A percentile compares a stretch with the other conserved stretches of the same genome.
These are phyloP conservation scores for Cercospora nicotianae DNA, from an alignment of 2,329 filamentous ascomycete species.

Conservation along the genomic window DNA sequence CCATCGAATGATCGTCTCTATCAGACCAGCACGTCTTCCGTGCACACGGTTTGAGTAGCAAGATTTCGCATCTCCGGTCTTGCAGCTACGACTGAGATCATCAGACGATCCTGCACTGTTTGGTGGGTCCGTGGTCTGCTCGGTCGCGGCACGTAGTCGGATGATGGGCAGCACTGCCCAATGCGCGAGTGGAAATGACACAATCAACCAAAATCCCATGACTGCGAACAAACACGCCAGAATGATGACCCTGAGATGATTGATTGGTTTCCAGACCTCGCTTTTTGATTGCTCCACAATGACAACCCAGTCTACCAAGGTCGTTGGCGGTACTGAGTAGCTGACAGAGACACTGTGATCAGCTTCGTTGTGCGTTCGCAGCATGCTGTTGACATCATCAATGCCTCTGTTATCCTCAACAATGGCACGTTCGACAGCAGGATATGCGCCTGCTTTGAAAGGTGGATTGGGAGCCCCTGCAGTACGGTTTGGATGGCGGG, in stretches of 20 bases:
- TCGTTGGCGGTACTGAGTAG: slow-evolving; percentile 68
- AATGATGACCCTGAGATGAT: slow-evolving; percentile 75
- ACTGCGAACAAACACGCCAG: slow-evolving; percentile 84
- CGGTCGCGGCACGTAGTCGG: slow-evolving; percentile 71
- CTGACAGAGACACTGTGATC: slow-evolving; percentile 70
- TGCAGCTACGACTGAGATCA: slow-evolving; percentile 2
- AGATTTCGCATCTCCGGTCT: slow-evolving; percentile 3
- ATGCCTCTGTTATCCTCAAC: slow-evolving; percentile 36
- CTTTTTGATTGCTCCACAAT: slow-evolving; percentile 71
- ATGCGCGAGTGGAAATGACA: slow-evolving; percentile 78
- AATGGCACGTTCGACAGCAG: slow-evolving; percentile 63
- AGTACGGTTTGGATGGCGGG: slow-evolving; percentile 33
- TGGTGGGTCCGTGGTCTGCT: slow-evolving; percentile 68
- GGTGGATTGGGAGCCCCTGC: slow-evolving; percentile 47
- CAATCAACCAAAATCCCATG: slow-evolving; percentile 64
- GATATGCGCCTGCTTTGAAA: slow-evolving; percentile 64
- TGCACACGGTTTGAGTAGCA: neutral
- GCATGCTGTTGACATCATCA: slow-evolving; percentile 63
- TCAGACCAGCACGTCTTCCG: slow-evolving; percentile 31
- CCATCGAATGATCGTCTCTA: slow-evolving; percentile 41
- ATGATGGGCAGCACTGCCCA: slow-evolving; percentile 78
- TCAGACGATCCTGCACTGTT: slow-evolving; percentile 13
- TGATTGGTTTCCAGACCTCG: slow-evolving; percentile 76
- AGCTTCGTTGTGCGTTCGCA: slow-evolving; percentile 69
- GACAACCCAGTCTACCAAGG: slow-evolving; percentile 77